These are phyloP conservation scores for Fusarium denticulatum DNA, from an alignment of 2,329 filamentous ascomycete species.

Conservation along the genomic window DNA sequence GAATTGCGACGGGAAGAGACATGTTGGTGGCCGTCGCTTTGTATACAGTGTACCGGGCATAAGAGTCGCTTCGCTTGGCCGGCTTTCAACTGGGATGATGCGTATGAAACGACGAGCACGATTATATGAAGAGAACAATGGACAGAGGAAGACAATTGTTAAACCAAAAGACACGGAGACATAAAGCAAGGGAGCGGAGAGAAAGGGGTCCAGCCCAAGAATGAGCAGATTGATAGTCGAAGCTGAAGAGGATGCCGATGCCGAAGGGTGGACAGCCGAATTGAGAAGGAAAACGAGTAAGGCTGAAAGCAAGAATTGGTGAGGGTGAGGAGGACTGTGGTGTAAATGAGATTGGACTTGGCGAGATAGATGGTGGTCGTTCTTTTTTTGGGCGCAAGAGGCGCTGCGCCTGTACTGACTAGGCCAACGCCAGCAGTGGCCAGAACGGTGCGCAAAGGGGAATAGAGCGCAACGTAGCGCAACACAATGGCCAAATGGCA, in stretches of 20 bases:
- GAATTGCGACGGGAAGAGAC: conserved; percentile 68
- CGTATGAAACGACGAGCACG: conserved; percentile 4
- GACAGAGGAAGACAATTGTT: conserved; percentile 9
- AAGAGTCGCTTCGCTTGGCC: conserved; percentile 19
- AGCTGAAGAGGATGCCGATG: neutral
- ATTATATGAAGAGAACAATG: neutral
- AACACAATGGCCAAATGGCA: conserved; percentile 5
- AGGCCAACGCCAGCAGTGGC: conserved; percentile 36
- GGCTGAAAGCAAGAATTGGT: conserved; percentile 5
- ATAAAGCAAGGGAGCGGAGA: conserved; percentile 27
- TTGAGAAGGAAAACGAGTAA: conserved; percentile 9
- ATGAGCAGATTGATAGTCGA: conserved; percentile 31
- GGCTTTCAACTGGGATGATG: conserved; percentile 4
- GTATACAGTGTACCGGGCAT: conserved; percentile 36
- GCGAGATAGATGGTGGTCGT: conserved; percentile 2
- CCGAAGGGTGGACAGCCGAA: conserved; percentile 1
- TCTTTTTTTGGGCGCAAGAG: conserved; percentile 15
- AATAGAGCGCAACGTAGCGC: conserved; percentile 11
- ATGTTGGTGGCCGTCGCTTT: conserved; percentile 45
- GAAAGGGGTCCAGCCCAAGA: conserved; percentile 36
- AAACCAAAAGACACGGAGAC: conserved; percentile 23
- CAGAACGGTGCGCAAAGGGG: conserved; percentile 28
- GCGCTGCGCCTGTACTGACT: conserved; percentile 24
- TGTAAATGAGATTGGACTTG: conserved; percentile 30
- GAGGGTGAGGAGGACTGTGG: conserved; percentile 20